Evolutionary conservation across 2,329 filamentous ascomycete species (phyloP).

Genomic region (Emmonsia crescens): DNA sequence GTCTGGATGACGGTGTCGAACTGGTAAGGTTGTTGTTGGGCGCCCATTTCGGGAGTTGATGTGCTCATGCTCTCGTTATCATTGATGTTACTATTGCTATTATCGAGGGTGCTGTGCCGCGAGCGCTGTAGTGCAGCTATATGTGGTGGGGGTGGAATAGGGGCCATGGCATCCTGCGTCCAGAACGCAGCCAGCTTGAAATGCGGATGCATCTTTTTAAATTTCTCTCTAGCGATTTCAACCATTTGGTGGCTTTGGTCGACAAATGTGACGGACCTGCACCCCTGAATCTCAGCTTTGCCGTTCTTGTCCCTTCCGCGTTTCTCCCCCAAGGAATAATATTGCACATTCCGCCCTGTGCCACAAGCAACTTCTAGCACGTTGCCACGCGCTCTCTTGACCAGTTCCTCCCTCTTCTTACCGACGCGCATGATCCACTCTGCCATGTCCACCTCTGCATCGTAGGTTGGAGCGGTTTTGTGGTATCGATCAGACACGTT

Average conservation of each 20-base stretch:
- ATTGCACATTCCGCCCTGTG: conserved; percentile 39
- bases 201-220: conserved; percentile 24
- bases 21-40: conserved; percentile 19
- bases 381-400: conserved; percentile 34
- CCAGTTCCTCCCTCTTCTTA: conserved; percentile 31
- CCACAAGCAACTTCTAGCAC: conserved; percentile 41
- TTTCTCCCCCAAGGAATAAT: conserved; percentile 33
- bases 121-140: not conserved
- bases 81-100: not conserved
- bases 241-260: conserved; percentile 41
- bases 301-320: conserved; percentile 24
- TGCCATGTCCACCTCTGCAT: conserved; percentile 35
- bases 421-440: conserved; percentile 35
- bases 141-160: conserved; percentile 12
- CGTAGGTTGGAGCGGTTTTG: conserved; percentile 32
- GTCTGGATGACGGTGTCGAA: conserved; percentile 39
- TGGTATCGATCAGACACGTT: conserved; percentile 40
- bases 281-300: conserved; percentile 22
- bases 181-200: conserved; percentile 25
- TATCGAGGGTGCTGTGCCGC: not conserved
- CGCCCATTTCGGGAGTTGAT: not conserved
- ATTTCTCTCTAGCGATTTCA: conserved; percentile 35
- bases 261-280: conserved; percentile 36
- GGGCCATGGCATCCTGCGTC: conserved; percentile 26
- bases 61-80: not conserved